Percentiles rank a stretch among this genome's conserved stretches.
Evolutionary conservation across 805 yeast genomes (phyloP).

Genomic region (Scheffersomyces stipitis): DNA sequence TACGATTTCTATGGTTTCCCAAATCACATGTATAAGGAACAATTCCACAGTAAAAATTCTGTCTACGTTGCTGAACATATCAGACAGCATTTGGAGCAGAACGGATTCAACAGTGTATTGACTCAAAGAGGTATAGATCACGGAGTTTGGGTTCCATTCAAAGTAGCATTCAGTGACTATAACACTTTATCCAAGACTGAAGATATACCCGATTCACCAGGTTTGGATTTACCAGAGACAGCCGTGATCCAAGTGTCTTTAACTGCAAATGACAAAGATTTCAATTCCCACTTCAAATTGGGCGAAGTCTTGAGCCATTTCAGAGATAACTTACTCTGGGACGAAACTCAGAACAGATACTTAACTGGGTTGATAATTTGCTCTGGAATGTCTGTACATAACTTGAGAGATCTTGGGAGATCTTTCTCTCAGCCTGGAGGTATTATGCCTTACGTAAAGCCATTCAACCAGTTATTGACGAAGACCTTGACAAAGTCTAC

Average conservation of each 20-base stretch:
- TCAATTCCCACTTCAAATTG: constrained; percentile 47
- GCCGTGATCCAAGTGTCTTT: constrained; percentile 54
- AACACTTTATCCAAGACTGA: constrained; percentile 20
- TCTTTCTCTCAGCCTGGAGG: constrained; percentile 13
- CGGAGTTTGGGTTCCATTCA: constrained; percentile 80
- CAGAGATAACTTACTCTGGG: constrained; percentile 43
- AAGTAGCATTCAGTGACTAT: constrained; percentile 59
- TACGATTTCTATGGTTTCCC: constrained; percentile 82
- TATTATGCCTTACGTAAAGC: constrained; percentile 47
- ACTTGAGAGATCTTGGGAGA: constrained; percentile 53
- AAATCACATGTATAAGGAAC: constrained; percentile 56
- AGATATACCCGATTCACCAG: constrained; percentile 22
- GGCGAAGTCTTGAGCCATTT: constrained; percentile 56
- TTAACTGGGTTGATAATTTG: constrained; percentile 49
- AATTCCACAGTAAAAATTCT: constrained; percentile 55
- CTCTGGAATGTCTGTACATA: constrained; percentile 83
- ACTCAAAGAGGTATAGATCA: constrained; percentile 73
- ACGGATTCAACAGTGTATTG: constrained; percentile 46
- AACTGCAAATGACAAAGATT: constrained; percentile 36
- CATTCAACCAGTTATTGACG: constrained; percentile 51
- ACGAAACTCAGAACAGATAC: constrained; percentile 21
- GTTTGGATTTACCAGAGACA: constrained; percentile 40
- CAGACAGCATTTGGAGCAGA: constrained; percentile 33
- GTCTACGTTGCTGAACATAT: constrained; percentile 45
- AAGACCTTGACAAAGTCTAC: constrained; percentile 32